Evolutionary conservation across 768 basidiomycete species (phyloP), one percentile per base, ranked within the genome.

Genomic region (Boletus insuetus): DNA sequence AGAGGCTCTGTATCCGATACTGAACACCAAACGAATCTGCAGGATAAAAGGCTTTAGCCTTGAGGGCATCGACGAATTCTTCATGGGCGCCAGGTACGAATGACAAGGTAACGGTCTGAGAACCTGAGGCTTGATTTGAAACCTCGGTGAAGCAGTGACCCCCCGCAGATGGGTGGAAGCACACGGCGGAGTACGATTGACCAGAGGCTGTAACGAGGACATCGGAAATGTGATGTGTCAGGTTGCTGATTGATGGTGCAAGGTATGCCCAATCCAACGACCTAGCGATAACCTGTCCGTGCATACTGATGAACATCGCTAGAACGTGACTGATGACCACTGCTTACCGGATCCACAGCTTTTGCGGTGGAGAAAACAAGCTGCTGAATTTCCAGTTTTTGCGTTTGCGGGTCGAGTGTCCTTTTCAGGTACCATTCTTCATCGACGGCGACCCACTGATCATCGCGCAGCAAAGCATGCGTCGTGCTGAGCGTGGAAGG

Each of bases 301-400:
- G 31, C 12, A 22, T 38, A 57, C 32, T 58, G 55, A 37, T 60
- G 24, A 54, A 45, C 22, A 39, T 20, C 37, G 11, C n/a, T n/a
- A 49, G 11, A 32, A 39, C 9, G 10, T 19, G 29, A 19, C 14
- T 19, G 46, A 49, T 26, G 13, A 35, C 32, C 26, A 3, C 5
- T 3, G 55, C 77, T 42, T 43, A 75, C 76, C 55, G 73, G 61
- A 47, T 75, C 71, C 49, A 71, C 71, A 58, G 74, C 74, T 46
- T 69, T 67, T 35, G 63, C 56, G 8, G 64, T 43, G 10, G 64
- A 55, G 46, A 90, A 80, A 12, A 87, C 74, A 43, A 94, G 64
- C 65, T 89, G 91, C 73, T 94, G 89, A 32, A 94, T 69, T 61
- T 94, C 85, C 20, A 91, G 67, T 17, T 75, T 73, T 20, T 75